phyloP scores from a whole-genome alignment of 2,329 filamentous ascomycete genomes.

The Arthrinium phaeospermum region DNA sequence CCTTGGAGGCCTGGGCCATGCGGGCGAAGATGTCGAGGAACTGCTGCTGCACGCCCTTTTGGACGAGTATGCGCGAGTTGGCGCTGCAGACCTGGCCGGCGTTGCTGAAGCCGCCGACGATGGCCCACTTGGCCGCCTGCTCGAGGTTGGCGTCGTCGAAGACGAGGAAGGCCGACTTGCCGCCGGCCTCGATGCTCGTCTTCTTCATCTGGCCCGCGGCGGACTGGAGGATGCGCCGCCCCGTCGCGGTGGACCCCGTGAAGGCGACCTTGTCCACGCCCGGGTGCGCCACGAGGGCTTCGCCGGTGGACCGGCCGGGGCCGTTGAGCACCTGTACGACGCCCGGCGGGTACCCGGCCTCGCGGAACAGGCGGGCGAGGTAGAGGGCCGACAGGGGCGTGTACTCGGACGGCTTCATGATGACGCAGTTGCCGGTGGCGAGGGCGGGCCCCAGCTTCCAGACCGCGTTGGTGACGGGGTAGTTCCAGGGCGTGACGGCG shows the following conservation, averaged over 20 bases:
- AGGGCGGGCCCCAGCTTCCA: slow-evolving; percentile 84
- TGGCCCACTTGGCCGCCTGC: slow-evolving; percentile 78
- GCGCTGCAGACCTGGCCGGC: slow-evolving; percentile 74
- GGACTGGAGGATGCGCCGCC: slow-evolving; percentile 79
- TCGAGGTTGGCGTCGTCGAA: slow-evolving; percentile 81
- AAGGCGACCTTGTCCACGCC: slow-evolving; percentile 84
- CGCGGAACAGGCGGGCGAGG: slow-evolving; percentile 68
- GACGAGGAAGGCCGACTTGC: slow-evolving; percentile 82
- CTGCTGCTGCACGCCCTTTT: slow-evolving; percentile 86
- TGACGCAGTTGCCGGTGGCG: slow-evolving; percentile 73
- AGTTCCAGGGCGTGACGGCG: slow-evolving; percentile 92
- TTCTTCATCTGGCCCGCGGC: slow-evolving; percentile 80
- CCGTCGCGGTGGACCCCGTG: slow-evolving; percentile 77
- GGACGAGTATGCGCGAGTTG: slow-evolving; percentile 83
- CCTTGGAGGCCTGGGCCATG: slow-evolving; percentile 74
- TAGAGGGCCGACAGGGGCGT: slow-evolving; percentile 73
- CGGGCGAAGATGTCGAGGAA: slow-evolving; percentile 82
- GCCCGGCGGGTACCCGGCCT: slow-evolving; percentile 80
- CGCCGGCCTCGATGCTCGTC: slow-evolving; percentile 79
- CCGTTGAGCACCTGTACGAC: slow-evolving; percentile 80
- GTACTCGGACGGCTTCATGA: slow-evolving; percentile 79
- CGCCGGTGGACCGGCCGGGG: slow-evolving; percentile 78
- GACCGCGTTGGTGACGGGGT: slow-evolving; percentile 77
- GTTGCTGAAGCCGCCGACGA: slow-evolving; percentile 71
- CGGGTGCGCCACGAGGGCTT: slow-evolving; percentile 77